Conservation (phyloP, 2,329 filamentous ascomycete species). For the Elsinoe perseae region DNA sequence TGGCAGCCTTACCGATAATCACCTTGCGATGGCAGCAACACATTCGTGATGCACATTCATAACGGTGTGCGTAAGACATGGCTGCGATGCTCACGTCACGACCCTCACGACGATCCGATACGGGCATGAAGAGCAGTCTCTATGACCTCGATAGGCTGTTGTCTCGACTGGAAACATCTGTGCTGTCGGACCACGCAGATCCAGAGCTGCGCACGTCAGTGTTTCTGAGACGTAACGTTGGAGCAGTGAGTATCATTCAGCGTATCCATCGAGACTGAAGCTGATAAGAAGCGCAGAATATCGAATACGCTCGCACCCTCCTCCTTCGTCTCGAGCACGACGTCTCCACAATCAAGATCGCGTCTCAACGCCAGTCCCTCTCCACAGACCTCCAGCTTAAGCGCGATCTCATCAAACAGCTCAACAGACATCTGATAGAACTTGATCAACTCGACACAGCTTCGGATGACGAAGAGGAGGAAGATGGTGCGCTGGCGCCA, state of each 20-base stretch:
- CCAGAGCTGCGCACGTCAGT: constrained; percentile 53
- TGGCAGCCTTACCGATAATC: not conserved
- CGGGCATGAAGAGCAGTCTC: constrained; percentile 7
- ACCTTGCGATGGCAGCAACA: not conserved
- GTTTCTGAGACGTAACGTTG: constrained; percentile 56
- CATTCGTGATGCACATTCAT: not conserved
- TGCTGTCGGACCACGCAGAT: constrained; percentile 53
- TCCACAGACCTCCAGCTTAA: constrained; percentile 59
- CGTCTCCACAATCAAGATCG: constrained; percentile 51
- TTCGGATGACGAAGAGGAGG: constrained; percentile 33
- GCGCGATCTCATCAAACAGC: constrained; percentile 56
- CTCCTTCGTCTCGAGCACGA: constrained; percentile 66
- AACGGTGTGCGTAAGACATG: not conserved
- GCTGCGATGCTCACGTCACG: constrained; percentile 4
- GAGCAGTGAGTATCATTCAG: constrained; percentile 38
- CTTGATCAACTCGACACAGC: constrained; percentile 52
- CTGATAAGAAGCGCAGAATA: constrained; percentile 46
- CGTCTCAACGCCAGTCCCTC: constrained; percentile 50
- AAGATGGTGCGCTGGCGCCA: constrained; percentile 32
- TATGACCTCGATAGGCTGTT: constrained; percentile 57
- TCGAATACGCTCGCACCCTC: constrained; percentile 62
- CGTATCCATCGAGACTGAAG: not conserved
- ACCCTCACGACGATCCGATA: not conserved
- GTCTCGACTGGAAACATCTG: constrained; percentile 55
- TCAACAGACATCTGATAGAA: constrained; percentile 60